Conservation (phyloP, 2,329 filamentous ascomycete species). For the Berkeleyomyces basicola region DNA sequence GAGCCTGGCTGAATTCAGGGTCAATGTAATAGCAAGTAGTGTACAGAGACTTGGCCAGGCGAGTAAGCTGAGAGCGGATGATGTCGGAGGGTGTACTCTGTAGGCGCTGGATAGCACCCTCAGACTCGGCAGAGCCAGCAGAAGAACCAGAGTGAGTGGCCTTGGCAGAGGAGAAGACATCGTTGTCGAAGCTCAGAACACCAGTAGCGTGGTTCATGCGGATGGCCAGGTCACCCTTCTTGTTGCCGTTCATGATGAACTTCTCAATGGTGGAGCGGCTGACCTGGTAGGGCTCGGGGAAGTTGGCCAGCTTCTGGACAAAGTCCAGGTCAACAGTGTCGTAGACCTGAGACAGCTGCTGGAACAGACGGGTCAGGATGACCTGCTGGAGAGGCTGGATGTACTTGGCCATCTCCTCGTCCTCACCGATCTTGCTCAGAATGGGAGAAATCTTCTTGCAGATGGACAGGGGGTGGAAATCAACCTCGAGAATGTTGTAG, state of each 20-base stretch:
- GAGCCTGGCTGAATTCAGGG: slow-evolving; percentile 68
- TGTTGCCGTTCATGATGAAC: slow-evolving; percentile 99
- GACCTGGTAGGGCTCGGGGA: slow-evolving; percentile 93
- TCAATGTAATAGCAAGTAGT: slow-evolving; percentile 95
- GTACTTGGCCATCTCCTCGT: slow-evolving; percentile 95
- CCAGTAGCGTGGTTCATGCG: slow-evolving; percentile 92
- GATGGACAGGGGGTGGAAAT: slow-evolving; percentile 96
- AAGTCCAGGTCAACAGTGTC: slow-evolving; percentile 92
- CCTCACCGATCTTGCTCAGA: slow-evolving; percentile 76
- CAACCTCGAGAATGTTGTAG: slow-evolving; percentile 97
- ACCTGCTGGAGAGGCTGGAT: slow-evolving; percentile 92
- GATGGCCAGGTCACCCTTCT: slow-evolving; percentile 95
- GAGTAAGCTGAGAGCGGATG: slow-evolving; percentile 82
- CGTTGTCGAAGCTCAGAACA: slow-evolving; percentile 90
- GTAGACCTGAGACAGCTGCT: slow-evolving; percentile 97
- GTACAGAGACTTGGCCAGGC: slow-evolving; percentile 78
- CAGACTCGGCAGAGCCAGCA: slow-evolving; percentile 73
- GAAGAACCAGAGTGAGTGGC: slow-evolving; percentile 70
- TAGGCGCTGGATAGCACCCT: slow-evolving; percentile 80
- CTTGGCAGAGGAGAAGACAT: slow-evolving; percentile 95
- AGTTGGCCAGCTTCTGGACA: slow-evolving; percentile 82
- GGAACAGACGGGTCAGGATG: slow-evolving; percentile 93
- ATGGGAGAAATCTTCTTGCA: slow-evolving; percentile 99
- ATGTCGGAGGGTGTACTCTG: slow-evolving; percentile 98
- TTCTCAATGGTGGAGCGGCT: slow-evolving; percentile 86